A percentile compares a stretch with the other conserved stretches of the same genome.
phyloP scores from a whole-genome alignment of 164 flowering plant species.

The Brasenia schreberi region DNA sequence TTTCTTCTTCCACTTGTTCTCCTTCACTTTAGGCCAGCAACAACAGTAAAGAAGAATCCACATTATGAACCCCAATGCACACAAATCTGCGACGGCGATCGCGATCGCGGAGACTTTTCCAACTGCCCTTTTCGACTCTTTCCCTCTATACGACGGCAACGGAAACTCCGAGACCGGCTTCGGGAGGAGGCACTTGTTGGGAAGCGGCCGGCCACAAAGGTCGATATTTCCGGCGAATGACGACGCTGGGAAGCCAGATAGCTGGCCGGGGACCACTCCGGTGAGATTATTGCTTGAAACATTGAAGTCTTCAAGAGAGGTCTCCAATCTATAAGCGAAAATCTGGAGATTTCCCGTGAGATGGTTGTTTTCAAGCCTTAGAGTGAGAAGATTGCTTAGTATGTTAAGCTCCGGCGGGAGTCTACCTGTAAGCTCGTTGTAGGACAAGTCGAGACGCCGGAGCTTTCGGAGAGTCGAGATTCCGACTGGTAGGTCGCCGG shows the following conservation, averaged over 20 bases:
- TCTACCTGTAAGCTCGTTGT: constrained; percentile 22
- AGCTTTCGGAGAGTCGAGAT: constrained; percentile 21
- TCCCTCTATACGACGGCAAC: constrained; percentile 2
- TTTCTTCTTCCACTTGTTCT: not conserved
- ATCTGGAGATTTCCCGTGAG: constrained; percentile 15
- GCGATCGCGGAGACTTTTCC: constrained; percentile 3
- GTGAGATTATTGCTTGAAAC: constrained; percentile 29
- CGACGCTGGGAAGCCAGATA: constrained; percentile 16
- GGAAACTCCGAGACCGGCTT: constrained; percentile 11
- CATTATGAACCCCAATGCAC: constrained; percentile 3
- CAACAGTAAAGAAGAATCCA: constrained; percentile 12
- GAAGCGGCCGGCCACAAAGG: constrained; percentile 39
- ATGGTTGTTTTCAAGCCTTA: constrained; percentile 28
- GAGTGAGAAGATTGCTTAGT: constrained; percentile 24
- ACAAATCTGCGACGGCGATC: constrained; percentile 10
- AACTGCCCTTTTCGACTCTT: not conserved
- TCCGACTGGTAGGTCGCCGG: constrained; percentile 30
- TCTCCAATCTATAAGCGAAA: not conserved
- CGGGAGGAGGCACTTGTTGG: constrained; percentile 9
- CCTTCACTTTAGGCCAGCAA: constrained; percentile 1
- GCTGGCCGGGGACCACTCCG: constrained; percentile 22
- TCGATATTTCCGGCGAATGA: constrained; percentile 24
- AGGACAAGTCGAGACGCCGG: constrained; percentile 31
- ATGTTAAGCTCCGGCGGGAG: constrained; percentile 20
- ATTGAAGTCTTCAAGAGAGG: constrained; percentile 23